These are phyloP conservation scores for Fusarium zealandicum DNA, from an alignment of 2,329 filamentous ascomycete species.

Conservation along the genomic window DNA sequence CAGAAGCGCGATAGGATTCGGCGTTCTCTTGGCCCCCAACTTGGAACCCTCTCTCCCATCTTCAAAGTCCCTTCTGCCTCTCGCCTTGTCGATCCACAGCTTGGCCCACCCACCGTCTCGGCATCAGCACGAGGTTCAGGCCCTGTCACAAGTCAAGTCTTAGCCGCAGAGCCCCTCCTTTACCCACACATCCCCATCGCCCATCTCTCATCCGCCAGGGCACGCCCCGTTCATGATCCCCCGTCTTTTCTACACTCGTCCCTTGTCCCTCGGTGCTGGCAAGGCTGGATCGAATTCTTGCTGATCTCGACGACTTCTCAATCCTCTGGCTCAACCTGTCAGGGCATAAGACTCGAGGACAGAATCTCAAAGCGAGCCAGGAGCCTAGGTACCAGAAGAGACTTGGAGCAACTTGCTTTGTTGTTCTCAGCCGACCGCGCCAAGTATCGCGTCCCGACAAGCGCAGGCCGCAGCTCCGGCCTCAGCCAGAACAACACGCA, in stretches of 20 bases:
- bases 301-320: not conserved
- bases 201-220: conserved; percentile 22
- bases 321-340: not conserved
- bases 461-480: conserved; percentile 39
- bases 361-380: not conserved
- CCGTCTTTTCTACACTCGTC: conserved; percentile 10
- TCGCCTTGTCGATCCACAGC: conserved; percentile 28
- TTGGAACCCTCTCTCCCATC: not conserved
- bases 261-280: conserved; percentile 10
- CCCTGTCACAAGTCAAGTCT: conserved; percentile 32
- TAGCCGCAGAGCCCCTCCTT: conserved; percentile 35
- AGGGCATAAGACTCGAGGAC: not conserved
- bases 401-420: conserved; percentile 26
- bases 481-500: conserved; percentile 26
- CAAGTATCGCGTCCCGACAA: conserved; percentile 40
- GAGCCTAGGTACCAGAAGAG: not conserved
- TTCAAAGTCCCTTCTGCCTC: conserved; percentile 4
- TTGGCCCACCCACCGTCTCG: conserved; percentile 31
- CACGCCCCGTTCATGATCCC: conserved; percentile 25
- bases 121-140: conserved; percentile 11
- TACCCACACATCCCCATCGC: conserved; percentile 26
- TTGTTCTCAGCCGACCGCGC: conserved; percentile 29
- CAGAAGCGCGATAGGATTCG: too few relatives aligned
- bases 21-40: conserved; percentile 23
- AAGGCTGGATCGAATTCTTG: conserved; percentile 1